phyloP scores from a whole-genome alignment of 2,329 filamentous ascomycete genomes.

The Pseudogymnoascus sp. region DNA sequence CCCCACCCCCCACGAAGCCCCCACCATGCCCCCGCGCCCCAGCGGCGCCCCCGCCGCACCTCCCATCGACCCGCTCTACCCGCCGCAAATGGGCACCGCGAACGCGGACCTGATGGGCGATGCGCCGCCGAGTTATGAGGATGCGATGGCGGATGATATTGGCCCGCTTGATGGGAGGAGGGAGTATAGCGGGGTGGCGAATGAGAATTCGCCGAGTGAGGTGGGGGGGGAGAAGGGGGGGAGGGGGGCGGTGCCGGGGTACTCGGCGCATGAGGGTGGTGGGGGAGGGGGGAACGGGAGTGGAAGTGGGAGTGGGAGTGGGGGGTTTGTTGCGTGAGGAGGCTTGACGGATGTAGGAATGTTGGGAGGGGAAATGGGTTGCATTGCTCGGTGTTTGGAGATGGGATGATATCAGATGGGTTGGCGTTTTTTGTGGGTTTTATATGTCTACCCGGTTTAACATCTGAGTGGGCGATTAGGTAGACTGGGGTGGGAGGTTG shows the following conservation, averaged over 20 bases:
- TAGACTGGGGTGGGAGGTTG: not conserved
- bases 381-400: not conserved
- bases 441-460: not conserved
- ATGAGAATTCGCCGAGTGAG: slow-evolving; percentile 49
- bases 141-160: slow-evolving; percentile 74
- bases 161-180: slow-evolving; percentile 62
- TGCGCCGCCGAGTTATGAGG: slow-evolving; percentile 90
- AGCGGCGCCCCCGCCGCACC: slow-evolving; percentile 20
- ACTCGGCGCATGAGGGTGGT: not conserved
- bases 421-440: not conserved
- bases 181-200: slow-evolving; percentile 57
- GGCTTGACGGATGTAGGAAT: not conserved
- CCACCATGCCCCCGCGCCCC: slow-evolving; percentile 19
- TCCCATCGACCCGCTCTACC: slow-evolving; percentile 45
- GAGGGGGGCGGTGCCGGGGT: not conserved
- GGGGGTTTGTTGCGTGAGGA: not conserved
- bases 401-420: slow-evolving; percentile 1
- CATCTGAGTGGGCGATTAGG: not conserved
- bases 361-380: not conserved
- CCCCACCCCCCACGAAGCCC: not conserved
- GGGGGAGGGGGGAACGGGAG: not conserved
- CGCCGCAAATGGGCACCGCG: slow-evolving; percentile 44
- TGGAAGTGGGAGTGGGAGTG: not conserved
- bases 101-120: slow-evolving; percentile 50
- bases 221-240: slow-evolving; percentile 21